Percentiles rank a stretch among this genome's conserved stretches.
These are phyloP conservation scores for Hysterium pulicare DNA, from an alignment of 2,329 filamentous ascomycete genomes.

Conservation along the genomic window DNA sequence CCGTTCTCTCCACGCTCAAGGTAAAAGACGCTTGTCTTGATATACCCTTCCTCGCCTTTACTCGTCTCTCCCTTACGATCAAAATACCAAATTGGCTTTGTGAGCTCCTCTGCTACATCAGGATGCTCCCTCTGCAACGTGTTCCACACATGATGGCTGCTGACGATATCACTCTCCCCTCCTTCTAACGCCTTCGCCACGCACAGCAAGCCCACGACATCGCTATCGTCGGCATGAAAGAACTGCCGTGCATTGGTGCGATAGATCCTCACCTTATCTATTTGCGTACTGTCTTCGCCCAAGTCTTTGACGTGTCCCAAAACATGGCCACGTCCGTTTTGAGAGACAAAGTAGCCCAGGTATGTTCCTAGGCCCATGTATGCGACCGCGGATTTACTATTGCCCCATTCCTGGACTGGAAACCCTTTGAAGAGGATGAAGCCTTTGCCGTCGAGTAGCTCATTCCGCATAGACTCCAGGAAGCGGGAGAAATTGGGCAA, in stretches of 20 bases:
- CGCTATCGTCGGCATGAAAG: conserved; percentile 80
- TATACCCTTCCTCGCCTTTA: conserved; percentile 70
- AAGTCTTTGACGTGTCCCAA: conserved; percentile 88
- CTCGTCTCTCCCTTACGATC: conserved; percentile 84
- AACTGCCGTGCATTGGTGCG: conserved; percentile 81
- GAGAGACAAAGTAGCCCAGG: conserved; percentile 82
- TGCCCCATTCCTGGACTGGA: conserved; percentile 71
- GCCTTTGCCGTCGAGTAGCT: conserved; percentile 78
- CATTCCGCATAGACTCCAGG: conserved; percentile 56
- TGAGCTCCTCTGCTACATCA: conserved; percentile 72
- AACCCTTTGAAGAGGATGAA: conserved; percentile 89
- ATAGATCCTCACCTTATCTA: conserved; percentile 86
- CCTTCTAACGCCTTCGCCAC: conserved; percentile 74
- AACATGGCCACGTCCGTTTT: conserved; percentile 81
- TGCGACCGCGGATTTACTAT: conserved; percentile 76
- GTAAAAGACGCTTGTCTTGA: conserved; percentile 70
- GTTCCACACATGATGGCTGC: conserved; percentile 79
- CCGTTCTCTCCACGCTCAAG: conserved; percentile 65
- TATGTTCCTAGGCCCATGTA: conserved; percentile 86
- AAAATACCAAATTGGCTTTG: conserved; percentile 83
- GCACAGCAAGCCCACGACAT: conserved; percentile 81
- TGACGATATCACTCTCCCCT: conserved; percentile 79
- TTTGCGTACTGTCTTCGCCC: conserved; percentile 75
- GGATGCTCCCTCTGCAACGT: conserved; percentile 69
- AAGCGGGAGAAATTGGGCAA: conserved; percentile 56